These are phyloP conservation scores for Trichophyton verrucosum DNA, from an alignment of 2,329 filamentous ascomycete species.

Conservation along the genomic window DNA sequence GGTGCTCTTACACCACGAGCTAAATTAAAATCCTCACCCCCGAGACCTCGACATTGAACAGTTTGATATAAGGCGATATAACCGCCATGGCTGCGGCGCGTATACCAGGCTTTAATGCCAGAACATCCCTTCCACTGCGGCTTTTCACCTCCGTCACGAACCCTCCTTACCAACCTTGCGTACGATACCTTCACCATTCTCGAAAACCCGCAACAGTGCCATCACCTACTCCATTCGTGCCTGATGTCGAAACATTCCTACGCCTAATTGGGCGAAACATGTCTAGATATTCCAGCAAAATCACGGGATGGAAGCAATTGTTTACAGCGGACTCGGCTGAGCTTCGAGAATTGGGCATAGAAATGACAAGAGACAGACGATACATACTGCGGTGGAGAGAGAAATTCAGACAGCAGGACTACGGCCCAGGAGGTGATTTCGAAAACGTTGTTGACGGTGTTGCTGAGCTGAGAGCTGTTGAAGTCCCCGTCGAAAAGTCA, in stretches of 20 bases:
- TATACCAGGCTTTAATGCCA: constrained; percentile 1
- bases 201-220: constrained; percentile 42
- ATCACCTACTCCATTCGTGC: constrained; percentile 68
- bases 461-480: constrained; percentile 46
- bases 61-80: not conserved
- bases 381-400: constrained; percentile 85
- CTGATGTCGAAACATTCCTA: constrained; percentile 74
- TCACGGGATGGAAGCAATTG: constrained; percentile 79
- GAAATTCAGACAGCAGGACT: constrained; percentile 63
- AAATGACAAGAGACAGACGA: constrained; percentile 66
- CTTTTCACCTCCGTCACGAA: constrained; percentile 15
- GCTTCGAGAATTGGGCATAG: constrained; percentile 71
- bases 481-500: constrained; percentile 31
- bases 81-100: not conserved
- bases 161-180: constrained; percentile 17
- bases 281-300: constrained; percentile 69
- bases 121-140: constrained; percentile 6
- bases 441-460: constrained; percentile 54
- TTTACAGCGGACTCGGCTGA: constrained; percentile 70
- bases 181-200: constrained; percentile 33
- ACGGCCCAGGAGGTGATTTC: constrained; percentile 74
- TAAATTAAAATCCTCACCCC: not conserved
- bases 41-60: not conserved
- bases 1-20: not conserved
- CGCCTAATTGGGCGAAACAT: constrained; percentile 81